A percentile compares a stretch with the other conserved stretches of the same genome.
Conservation (phyloP, 257 asterid species). For the Lavandula angustifolia region DNA sequence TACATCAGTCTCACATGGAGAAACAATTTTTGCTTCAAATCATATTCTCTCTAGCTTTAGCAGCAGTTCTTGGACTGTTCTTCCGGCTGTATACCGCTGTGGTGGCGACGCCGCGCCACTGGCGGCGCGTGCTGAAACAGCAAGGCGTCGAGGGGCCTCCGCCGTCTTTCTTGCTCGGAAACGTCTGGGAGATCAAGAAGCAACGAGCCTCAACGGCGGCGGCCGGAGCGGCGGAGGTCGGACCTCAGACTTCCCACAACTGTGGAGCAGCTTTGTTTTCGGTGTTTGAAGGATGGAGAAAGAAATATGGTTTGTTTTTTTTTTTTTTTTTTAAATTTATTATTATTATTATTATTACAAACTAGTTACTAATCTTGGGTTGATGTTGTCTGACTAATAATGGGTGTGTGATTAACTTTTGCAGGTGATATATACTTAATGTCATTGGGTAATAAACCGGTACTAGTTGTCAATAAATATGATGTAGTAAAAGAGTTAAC, state of each 20-base stretch:
- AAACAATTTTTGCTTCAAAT: not conserved
- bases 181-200: not conserved
- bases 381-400: not conserved
- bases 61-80: not conserved
- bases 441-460: not conserved
- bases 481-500: not conserved
- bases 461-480: not conserved
- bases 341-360: too few species aligned
- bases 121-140: constrained; percentile 1
- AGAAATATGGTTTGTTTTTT: not conserved
- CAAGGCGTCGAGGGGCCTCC: not conserved
- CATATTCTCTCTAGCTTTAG: not conserved
- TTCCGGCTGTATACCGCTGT: not conserved
- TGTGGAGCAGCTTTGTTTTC: not conserved
- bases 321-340: too few species aligned
- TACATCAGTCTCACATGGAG: not conserved
- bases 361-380: not conserved
- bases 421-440: not conserved
- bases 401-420: not conserved
- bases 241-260: constrained; percentile 10
- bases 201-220: not conserved
- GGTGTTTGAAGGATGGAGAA: not conserved
- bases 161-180: not conserved
- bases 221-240: not conserved
- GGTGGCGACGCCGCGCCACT: not conserved